Evolutionary conservation across 2,329 filamentous ascomycete genomes (phyloP).

Genomic region (Cyclaneusma minus): DNA sequence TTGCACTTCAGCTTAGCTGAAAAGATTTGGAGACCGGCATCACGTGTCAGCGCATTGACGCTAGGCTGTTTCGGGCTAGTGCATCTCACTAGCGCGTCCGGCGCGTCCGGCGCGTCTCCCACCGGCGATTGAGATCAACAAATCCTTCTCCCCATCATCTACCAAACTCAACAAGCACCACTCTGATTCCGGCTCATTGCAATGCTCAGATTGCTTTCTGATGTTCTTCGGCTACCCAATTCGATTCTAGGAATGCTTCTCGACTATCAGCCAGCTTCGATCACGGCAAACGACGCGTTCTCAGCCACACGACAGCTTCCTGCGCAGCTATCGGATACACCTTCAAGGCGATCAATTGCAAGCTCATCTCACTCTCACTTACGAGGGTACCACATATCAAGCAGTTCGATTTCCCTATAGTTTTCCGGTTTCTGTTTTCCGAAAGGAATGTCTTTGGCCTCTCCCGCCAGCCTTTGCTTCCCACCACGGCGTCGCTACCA

Average conservation of each 20-base stretch:
- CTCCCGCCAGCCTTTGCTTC: constrained; percentile 20
- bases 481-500: constrained; percentile 33
- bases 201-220: constrained; percentile 6
- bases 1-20: no score
- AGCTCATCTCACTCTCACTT: constrained; percentile 29
- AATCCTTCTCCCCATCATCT: constrained; percentile 4
- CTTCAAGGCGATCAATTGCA: constrained; percentile 10
- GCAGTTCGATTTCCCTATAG: constrained; percentile 68
- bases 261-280: constrained; percentile 7
- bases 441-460: constrained; percentile 43
- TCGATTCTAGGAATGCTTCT: constrained; percentile 5
- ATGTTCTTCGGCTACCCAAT: constrained; percentile 1
- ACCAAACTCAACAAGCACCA: constrained; percentile 8
- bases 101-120: constrained; percentile 4
- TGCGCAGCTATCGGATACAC: constrained; percentile 10
- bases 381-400: constrained; percentile 24
- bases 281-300: constrained; percentile 1
- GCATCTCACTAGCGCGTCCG: neutral
- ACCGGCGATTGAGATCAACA: no score
- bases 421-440: constrained; percentile 62
- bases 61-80: no score
- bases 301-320: constrained; percentile 10
- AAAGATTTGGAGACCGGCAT: no score
- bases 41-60: no score
- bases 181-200: constrained; percentile 13